Conservation (phyloP, 768 basidiomycete species). For the Naematelia encephala region DNA sequence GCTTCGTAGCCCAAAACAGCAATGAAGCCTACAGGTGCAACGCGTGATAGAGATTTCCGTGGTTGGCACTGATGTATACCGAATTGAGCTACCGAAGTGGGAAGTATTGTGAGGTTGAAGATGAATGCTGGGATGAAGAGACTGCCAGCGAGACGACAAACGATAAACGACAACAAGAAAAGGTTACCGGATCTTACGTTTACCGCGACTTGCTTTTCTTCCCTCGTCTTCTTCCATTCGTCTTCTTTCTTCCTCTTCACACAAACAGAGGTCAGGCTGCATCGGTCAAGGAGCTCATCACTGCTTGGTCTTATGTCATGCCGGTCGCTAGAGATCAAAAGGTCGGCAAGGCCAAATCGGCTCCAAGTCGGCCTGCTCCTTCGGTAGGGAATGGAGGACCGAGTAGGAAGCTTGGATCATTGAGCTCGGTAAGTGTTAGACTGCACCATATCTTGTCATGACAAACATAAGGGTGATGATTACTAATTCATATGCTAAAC, state of each 20-base stretch:
- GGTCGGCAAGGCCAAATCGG: conserved; percentile 1
- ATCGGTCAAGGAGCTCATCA: not conserved
- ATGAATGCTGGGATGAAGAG: too few relatives aligned
- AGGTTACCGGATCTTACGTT: not conserved
- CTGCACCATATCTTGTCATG: not conserved
- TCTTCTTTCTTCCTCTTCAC: not conserved
- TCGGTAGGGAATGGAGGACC: conserved; percentile 1
- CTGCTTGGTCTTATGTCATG: not conserved
- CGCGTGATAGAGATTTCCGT: too few relatives aligned
- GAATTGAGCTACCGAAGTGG: too few relatives aligned
- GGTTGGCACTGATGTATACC: too few relatives aligned
- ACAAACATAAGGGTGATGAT: not conserved
- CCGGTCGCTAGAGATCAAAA: conserved; percentile 2
- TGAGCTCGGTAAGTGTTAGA: conserved; percentile 45
- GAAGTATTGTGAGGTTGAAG: too few relatives aligned
- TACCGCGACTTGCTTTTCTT: conserved; percentile 2
- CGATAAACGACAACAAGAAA: not conserved
- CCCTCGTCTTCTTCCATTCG: not conserved
- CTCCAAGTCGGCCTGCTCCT: not conserved
- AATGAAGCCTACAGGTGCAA: too few relatives aligned
- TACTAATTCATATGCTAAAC: too few relatives aligned
- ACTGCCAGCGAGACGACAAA: not conserved
- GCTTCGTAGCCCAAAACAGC: too few relatives aligned
- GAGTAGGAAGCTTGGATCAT: conserved; percentile 31
- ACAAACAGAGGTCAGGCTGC: not conserved